Base-by-base conservation (phyloP, 805 yeast genomes). In the Kuraishia piskuri region DNA sequence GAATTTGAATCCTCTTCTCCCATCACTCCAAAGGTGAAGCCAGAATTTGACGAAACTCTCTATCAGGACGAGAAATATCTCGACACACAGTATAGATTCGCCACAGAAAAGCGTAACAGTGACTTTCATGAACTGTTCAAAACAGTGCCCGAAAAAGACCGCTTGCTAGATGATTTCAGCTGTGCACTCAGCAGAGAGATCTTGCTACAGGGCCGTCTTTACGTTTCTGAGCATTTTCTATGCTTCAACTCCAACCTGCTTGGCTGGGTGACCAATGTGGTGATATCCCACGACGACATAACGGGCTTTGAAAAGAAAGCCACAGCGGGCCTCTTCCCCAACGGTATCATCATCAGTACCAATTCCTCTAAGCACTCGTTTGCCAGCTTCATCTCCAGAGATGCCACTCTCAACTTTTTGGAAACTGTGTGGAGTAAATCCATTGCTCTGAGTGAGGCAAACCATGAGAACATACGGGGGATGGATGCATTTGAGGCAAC, bases 151-250 rank as follows among this genome's bases (percentile, higher is more conserved):
- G 69, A 70, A 22, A 77, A 81, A 49, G 97, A 92, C 61, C 72
- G 85, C 51, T 70, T 92, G 17, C 65, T 92, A 37, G 97, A 90
- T 62, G 97, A 90, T 61, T 91, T 86, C 61, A 81, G 89, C 24
- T 94, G 98, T 73, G 97, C 97, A 0, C 70, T 92, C 53, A 86
- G 91, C 58, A 75, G 90, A 56, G 98, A 92, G 58, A 88, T 90
- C 50, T 72, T 92, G 31, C 70, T 90, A 9, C 97, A 94, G 63
- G 99, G 99, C 2, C 74, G 96, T 51, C 61, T 94, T 24, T 94
- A 88, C 64, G 76, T 94, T 8, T 80, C 96, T 20, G 91, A 88
- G 58, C 77, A 79, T 52, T 82, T 85, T 61, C 63, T 92, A 3
- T 89, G 97, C 63, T 94, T 94, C 75, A 85, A 90, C 64, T 86